These are phyloP conservation scores for Aspergillus pseudonomiae DNA, from an alignment of 2,329 filamentous ascomycete genomes.

Conservation along the genomic window DNA sequence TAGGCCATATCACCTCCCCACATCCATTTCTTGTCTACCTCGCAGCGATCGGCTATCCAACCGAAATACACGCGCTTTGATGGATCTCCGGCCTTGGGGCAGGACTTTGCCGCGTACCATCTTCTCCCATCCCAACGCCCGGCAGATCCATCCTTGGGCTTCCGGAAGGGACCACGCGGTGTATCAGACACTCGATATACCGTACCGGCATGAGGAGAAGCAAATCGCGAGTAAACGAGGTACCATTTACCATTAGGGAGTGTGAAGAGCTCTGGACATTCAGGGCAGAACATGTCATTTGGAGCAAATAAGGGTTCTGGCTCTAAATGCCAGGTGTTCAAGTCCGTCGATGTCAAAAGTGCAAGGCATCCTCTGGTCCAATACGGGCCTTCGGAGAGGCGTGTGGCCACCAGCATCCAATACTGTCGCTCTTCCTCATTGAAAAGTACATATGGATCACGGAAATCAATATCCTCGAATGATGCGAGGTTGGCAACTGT, in stretches of 20 bases:
- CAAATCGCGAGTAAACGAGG: conserved; percentile 1
- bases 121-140: conserved; percentile 1
- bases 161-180: not conserved
- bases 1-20: not conserved
- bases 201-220: not conserved
- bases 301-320: conserved; percentile 2
- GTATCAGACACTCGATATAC: not conserved
- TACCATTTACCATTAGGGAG: conserved; percentile 8
- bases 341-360: not conserved
- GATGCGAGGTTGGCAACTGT: not conserved
- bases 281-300: conserved; percentile 6
- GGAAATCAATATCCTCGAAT: conserved; percentile 2
- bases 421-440: not conserved
- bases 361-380: conserved; percentile 6
- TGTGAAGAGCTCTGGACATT: conserved; percentile 2
- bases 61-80: conserved; percentile 2
- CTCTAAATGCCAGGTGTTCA: not conserved
- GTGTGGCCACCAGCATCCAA: conserved; percentile 3
- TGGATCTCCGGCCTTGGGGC: not conserved
- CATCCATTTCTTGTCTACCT: not conserved
- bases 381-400: not conserved
- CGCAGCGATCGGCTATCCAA: not conserved
- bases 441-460: not conserved
- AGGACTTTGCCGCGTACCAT: conserved; percentile 5
- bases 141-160: not conserved